These are phyloP conservation scores for Syzygium malaccense DNA, from an alignment of 441 rosid species.

Conservation along the genomic window DNA sequence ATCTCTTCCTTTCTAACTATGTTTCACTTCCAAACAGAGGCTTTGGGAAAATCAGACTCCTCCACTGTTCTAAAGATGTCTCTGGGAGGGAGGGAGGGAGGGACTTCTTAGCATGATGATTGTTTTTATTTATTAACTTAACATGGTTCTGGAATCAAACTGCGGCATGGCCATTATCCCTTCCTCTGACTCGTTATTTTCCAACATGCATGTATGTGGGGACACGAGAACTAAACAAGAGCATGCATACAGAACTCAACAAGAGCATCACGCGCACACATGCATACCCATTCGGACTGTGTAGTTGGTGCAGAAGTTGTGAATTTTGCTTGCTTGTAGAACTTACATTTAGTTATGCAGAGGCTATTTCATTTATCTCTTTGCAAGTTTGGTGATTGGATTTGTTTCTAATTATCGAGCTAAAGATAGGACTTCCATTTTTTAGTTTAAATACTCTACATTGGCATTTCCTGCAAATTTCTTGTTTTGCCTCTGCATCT, in stretches of 20 bases:
- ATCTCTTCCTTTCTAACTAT: neutral
- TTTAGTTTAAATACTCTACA: neutral
- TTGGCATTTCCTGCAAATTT: neutral
- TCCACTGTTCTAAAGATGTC: neutral
- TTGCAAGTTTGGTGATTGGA: neutral
- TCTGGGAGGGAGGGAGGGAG: neutral
- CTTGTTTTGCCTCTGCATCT: neutral
- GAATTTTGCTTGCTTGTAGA: neutral
- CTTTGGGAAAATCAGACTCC: neutral
- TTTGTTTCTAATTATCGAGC: neutral
- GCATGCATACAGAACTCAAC: neutral
- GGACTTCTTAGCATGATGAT: neutral
- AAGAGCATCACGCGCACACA: neutral
- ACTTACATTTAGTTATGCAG: neutral
- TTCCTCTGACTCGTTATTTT: neutral
- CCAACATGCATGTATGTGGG: neutral
- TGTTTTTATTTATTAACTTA: neutral
- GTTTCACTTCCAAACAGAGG: neutral
- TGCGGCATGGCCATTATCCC: neutral
- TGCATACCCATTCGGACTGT: neutral
- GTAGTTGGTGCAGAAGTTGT: neutral
- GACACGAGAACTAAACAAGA: neutral
- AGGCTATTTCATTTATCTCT: neutral
- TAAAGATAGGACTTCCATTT: neutral
- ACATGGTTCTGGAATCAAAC: neutral